Conservation (phyloP, 768 basidiomycete species). For the Termitomyces sp. region DNA sequence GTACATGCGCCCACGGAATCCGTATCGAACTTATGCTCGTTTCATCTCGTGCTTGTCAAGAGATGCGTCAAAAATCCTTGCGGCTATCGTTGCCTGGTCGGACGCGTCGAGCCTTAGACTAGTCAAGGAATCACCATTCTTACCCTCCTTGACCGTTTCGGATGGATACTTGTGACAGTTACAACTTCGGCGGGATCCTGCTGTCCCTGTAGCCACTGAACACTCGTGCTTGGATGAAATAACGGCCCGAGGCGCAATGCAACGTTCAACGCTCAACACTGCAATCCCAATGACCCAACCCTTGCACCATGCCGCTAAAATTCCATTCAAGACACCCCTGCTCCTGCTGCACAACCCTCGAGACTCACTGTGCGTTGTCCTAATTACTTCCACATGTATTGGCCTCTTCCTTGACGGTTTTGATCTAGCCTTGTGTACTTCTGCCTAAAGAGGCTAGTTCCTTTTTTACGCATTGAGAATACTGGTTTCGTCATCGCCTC, state of each 20-base stretch:
- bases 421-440: not conserved
- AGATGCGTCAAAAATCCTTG: constrained; percentile 28
- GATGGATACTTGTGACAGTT: constrained; percentile 1
- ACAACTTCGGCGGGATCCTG: not conserved
- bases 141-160: constrained; percentile 28
- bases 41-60: constrained; percentile 13
- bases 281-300: too few species aligned
- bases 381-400: too few species aligned
- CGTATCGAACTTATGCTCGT: not conserved
- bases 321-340: not conserved
- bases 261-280: too few species aligned
- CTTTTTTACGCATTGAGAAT: not conserved
- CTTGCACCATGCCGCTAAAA: not conserved
- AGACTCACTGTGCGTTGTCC: not conserved
- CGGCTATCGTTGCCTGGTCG: constrained; percentile 25
- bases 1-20: not conserved
- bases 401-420: too few species aligned
- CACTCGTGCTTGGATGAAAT: not conserved
- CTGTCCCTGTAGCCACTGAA: not conserved
- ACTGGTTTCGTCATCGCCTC: not conserved
- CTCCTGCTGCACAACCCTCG: not conserved
- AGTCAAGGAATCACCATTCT: constrained; percentile 33
- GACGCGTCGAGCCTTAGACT: constrained; percentile 27
- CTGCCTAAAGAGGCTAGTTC: not conserved
- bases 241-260: not conserved